Evolutionary conservation across 352 stramenopile species (phyloP), one percentile per base, ranked within the genome.

Genomic region (Globisporangium yorkense): DNA sequence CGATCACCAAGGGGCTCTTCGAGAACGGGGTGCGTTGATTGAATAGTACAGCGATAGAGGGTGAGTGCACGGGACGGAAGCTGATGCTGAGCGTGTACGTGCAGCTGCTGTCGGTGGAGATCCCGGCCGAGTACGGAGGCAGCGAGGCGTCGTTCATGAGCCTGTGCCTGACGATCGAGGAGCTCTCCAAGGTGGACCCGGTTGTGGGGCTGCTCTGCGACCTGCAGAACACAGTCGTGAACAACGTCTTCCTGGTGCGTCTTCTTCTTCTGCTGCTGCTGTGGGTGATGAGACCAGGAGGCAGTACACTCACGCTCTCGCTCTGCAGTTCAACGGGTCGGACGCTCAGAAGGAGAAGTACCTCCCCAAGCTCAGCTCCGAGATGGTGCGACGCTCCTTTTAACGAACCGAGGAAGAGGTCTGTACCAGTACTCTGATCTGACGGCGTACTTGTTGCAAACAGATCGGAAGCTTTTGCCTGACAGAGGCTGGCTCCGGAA

Each of bases 391-490:
- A 9, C 31, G 31, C 24, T 27, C 24, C 24, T 27, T 27, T 27
- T 27, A 27, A 27, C 24, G 24, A 9, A 35, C 31, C 31, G 5
- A 9, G 31, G 31, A 35, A 9, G 31, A 35, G 31, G 8, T 7
- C 31, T 35, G 31, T 35, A 9, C 31, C 8, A 10, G 31, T 35
- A 9, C 31, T 7, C 31, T 35, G 20, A 8, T 46, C 3, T 61
- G 7, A 20, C 49, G 29, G 1, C 8, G n/a, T 62, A 27, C 6
- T 43, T 8, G 52, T n/a, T 20, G 44, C 15, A 18, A 6, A 21
- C 65, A 97, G 74, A 91, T 99, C 60, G 97, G 95, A 15, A 96
- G 88, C 62, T 99, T 99, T 71, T 97, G 94, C 72, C 72, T 99
- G 55, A 97, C 76, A 16, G 97, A 99, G 69, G 83, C 91, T 16